phyloP scores from a whole-genome alignment of 768 basidiomycete species.

The Cystofilobasidium bisporidii region DNA sequence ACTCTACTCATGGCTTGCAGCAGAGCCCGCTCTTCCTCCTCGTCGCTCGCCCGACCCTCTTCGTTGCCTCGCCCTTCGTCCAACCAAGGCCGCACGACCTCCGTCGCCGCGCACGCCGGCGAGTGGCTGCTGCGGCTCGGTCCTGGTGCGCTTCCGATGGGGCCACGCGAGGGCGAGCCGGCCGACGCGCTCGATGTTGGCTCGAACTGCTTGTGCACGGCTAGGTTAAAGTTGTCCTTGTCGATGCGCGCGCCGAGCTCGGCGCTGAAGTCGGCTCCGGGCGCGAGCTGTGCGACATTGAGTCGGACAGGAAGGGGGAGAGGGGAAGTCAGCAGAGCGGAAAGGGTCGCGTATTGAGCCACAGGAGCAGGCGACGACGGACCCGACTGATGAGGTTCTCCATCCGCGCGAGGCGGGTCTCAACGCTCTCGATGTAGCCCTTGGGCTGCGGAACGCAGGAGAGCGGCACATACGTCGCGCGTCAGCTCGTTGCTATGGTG shows the following conservation, averaged over 20 bases:
- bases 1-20: background rate
- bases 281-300: conserved; percentile 35
- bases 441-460: background rate
- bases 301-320: conserved; percentile 26
- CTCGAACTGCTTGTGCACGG: conserved; percentile 35
- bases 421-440: conserved; percentile 37
- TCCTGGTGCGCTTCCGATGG: conserved; percentile 5
- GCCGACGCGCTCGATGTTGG: background rate
- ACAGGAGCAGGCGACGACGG: conserved; percentile 5
- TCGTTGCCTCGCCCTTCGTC: background rate
- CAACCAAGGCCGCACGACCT: conserved; percentile 14
- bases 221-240: conserved; percentile 37
- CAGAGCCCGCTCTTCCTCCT: conserved; percentile 12
- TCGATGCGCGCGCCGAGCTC: conserved; percentile 37
- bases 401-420: conserved; percentile 37
- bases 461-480: background rate
- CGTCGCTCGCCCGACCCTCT: background rate
- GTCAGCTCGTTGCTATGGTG: no score
- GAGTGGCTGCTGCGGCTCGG: background rate
- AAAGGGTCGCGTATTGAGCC: background rate
- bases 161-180: conserved; percentile 18
- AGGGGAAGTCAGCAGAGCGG: conserved; percentile 24
- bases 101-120: conserved; percentile 9
- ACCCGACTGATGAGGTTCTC: conserved; percentile 36
- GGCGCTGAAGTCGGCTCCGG: conserved; percentile 34